Conservation (phyloP, 129 eudicot genomes). For the Pulicaria dysenterica region DNA sequence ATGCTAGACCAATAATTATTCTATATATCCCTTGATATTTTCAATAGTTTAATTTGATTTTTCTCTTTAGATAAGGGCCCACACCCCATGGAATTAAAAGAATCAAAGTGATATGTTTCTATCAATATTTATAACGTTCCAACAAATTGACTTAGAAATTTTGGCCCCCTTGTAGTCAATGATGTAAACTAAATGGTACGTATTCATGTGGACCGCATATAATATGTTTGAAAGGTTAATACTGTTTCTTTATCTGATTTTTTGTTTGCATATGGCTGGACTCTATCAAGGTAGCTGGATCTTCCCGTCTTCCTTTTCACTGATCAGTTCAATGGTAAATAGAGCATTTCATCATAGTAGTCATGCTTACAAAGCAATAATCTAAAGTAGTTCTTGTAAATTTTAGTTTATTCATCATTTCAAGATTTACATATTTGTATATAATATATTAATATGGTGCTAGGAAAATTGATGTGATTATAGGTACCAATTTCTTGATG, state of each 20-base stretch:
- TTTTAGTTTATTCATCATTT: not conserved
- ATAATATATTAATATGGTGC: too few relatives aligned
- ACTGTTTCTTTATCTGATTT: not conserved
- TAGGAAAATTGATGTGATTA: too few relatives aligned
- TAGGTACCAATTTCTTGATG: too few relatives aligned
- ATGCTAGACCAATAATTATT: not conserved
- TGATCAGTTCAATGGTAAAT: not conserved
- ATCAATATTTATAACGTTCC: not conserved
- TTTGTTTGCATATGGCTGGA: not conserved
- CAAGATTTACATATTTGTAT: not conserved
- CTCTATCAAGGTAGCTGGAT: too few relatives aligned
- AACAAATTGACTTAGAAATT: slow-evolving; percentile 6
- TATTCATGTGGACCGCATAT: not conserved
- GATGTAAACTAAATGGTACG: not conserved
- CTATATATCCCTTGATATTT: not conserved
- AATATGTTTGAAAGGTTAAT: not conserved
- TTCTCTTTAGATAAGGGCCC: not conserved
- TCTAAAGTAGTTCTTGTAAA: not conserved
- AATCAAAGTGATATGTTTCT: not conserved
- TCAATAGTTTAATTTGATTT: not conserved
- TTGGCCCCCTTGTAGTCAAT: not conserved
- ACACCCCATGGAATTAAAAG: not conserved
- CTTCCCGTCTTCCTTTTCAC: not conserved
- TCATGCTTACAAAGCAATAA: not conserved
- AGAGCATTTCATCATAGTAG: not conserved